Conservation (phyloP, 2,329 filamentous ascomycete species). For the Fusarium equiseti region DNA sequence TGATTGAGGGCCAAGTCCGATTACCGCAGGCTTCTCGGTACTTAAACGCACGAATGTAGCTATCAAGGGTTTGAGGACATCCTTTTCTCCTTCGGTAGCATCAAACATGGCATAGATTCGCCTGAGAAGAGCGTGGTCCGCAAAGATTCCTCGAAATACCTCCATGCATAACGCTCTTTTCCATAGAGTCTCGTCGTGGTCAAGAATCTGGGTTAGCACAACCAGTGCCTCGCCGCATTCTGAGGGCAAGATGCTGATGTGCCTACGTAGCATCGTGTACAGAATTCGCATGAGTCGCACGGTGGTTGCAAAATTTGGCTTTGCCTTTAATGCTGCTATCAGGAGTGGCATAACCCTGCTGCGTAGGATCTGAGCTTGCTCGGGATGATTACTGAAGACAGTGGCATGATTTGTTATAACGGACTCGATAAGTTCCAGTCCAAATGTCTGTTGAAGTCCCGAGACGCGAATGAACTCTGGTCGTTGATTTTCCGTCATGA, state of each 20-base stretch:
- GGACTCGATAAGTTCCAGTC: slow-evolving; percentile 91
- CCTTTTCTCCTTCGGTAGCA: slow-evolving; percentile 75
- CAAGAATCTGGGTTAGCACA: slow-evolving; percentile 85
- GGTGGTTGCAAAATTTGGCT: slow-evolving; percentile 82
- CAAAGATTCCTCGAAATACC: slow-evolving; percentile 86
- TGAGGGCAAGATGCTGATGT: slow-evolving; percentile 77
- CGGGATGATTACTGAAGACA: slow-evolving; percentile 81
- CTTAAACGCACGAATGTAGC: slow-evolving; percentile 92
- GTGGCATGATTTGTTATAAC: slow-evolving; percentile 86
- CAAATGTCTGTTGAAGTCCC: slow-evolving; percentile 82
- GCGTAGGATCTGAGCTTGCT: slow-evolving; percentile 84
- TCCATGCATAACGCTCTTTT: slow-evolving; percentile 93
- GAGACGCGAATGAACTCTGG: slow-evolving; percentile 86
- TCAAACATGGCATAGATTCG: slow-evolving; percentile 87
- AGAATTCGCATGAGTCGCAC: slow-evolving; percentile 86
- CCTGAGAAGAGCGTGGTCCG: slow-evolving; percentile 81
- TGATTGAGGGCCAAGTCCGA: slow-evolving; percentile 90
- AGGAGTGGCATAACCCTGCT: slow-evolving; percentile 85
- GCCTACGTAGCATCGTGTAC: slow-evolving; percentile 82
- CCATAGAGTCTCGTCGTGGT: slow-evolving; percentile 87
- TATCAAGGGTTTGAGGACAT: slow-evolving; percentile 84
- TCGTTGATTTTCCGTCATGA: slow-evolving; percentile 85
- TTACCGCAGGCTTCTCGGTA: slow-evolving; percentile 88
- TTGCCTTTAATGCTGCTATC: slow-evolving; percentile 81
- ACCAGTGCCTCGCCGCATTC: slow-evolving; percentile 88